These are phyloP conservation scores for Globisporangium heterothallicum DNA, from an alignment of 352 stramenopile genomes.

Conservation along the genomic window DNA sequence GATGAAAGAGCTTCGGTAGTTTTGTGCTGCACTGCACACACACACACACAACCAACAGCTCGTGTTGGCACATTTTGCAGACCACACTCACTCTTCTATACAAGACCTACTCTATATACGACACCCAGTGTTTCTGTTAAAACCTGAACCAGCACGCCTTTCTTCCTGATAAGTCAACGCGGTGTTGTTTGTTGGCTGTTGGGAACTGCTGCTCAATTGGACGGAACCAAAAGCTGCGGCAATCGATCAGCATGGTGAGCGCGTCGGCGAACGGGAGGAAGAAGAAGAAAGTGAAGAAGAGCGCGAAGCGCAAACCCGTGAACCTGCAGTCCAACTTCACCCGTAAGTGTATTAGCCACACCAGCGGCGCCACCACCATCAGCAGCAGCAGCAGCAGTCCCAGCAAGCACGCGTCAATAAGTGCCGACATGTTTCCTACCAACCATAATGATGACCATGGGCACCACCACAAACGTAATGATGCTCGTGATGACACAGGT, in stretches of 20 bases:
- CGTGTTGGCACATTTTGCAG: too few species aligned
- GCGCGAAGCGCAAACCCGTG: slow-evolving; percentile 70
- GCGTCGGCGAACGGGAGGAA: slow-evolving; percentile 38
- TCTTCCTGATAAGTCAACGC: not conserved
- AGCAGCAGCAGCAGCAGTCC: not conserved
- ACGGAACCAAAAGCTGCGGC: too few species aligned
- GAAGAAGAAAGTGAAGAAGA: slow-evolving; percentile 69
- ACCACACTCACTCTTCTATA: not conserved
- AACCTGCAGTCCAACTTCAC: slow-evolving; percentile 82
- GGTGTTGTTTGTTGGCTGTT: slow-evolving; percentile 1
- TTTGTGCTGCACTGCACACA: too few species aligned
- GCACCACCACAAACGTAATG: slow-evolving; percentile 13
- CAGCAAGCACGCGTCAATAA: slow-evolving; percentile 26
- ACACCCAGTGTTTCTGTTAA: not conserved
- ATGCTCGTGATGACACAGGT: slow-evolving; percentile 50
- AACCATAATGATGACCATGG: slow-evolving; percentile 39
- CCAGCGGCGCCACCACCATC: not conserved
- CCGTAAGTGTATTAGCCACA: slow-evolving; percentile 60
- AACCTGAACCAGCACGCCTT: too few species aligned
- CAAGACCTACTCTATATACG: not conserved
- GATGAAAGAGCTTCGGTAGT: too few species aligned
- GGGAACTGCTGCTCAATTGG: not conserved
- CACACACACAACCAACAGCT: too few species aligned
- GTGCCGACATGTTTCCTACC: slow-evolving; percentile 73
- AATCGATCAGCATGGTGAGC: slow-evolving; percentile 41